These are phyloP conservation scores for Jaltomata sinuosa DNA, from an alignment of 257 asterid genomes.

Conservation along the genomic window DNA sequence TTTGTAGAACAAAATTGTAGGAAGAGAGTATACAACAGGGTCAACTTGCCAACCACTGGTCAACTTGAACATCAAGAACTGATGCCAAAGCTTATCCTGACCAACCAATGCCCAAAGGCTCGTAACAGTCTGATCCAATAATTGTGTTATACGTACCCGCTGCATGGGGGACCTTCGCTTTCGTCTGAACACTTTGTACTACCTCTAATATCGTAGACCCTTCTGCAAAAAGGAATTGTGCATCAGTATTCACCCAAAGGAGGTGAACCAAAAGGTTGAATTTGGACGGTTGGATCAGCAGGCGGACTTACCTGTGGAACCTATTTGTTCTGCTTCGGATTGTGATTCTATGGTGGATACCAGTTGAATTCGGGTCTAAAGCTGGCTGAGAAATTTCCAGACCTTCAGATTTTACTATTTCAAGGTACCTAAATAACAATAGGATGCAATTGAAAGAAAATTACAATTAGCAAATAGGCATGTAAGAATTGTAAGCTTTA, in stretches of 20 bases:
- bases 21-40: not conserved
- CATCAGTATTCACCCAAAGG: constrained; percentile 4
- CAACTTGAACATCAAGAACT: not conserved
- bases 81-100: not conserved
- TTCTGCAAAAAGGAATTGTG: constrained; percentile 40
- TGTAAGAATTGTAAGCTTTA: not conserved
- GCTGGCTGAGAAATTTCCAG: constrained; percentile 99
- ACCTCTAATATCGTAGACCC: constrained; percentile 80
- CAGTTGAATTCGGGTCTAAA: constrained; percentile 95
- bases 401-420: constrained; percentile 71
- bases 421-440: constrained; percentile 47
- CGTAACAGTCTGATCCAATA: not conserved
- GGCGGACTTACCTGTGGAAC: constrained; percentile 60
- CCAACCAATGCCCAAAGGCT: not conserved
- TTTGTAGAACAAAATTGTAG: not conserved
- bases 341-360: constrained; percentile 93
- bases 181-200: constrained; percentile 67
- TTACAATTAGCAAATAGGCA: not conserved
- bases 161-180: constrained; percentile 92
- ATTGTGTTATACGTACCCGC: constrained; percentile 48
- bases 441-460: not conserved
- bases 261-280: not conserved
- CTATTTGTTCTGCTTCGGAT: constrained; percentile 54
- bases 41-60: not conserved
- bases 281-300: constrained; percentile 7